phyloP scores from a whole-genome alignment of 768 basidiomycete genomes.

The Neoboletus brunneissimus region DNA sequence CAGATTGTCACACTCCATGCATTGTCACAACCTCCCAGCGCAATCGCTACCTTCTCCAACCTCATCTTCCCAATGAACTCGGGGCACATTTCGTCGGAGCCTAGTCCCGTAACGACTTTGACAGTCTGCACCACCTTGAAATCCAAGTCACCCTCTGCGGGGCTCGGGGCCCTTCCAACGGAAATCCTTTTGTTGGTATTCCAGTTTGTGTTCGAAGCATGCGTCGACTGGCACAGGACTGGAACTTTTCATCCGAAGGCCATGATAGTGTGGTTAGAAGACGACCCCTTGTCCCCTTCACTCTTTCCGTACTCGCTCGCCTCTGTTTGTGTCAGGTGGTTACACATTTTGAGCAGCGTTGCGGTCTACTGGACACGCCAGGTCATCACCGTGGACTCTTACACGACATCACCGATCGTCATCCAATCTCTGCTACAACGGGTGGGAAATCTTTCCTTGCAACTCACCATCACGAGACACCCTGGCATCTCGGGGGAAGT shows the following conservation, averaged over 20 bases:
- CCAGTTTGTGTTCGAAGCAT: constrained; percentile 1
- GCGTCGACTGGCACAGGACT: not conserved
- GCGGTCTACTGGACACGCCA: constrained; percentile 19
- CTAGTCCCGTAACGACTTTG: not conserved
- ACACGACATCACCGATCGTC: not conserved
- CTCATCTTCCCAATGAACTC: not conserved
- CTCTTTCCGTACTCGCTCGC: constrained; percentile 11
- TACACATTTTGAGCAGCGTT: constrained; percentile 9
- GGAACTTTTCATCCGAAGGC: not conserved
- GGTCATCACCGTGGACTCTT: constrained; percentile 15
- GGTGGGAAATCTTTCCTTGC: not conserved
- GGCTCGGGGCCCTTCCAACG: not conserved
- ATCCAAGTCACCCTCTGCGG: not conserved
- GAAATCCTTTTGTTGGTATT: constrained; percentile 9
- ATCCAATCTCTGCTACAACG: not conserved
- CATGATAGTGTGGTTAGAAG: constrained; percentile 6
- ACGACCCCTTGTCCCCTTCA: constrained; percentile 5
- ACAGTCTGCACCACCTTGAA: not conserved
- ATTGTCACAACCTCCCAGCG: not conserved
- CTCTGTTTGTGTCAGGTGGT: constrained; percentile 18
- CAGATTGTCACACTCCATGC: not conserved
- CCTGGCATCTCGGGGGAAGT: not conserved
- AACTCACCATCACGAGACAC: constrained; percentile 3
- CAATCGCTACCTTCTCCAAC: not conserved
- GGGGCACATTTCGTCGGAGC: not conserved